A percentile compares a stretch with the other conserved stretches of the same genome.
Conservation (phyloP, 352 stramenopile species). For the Globisporangium spiculum region DNA sequence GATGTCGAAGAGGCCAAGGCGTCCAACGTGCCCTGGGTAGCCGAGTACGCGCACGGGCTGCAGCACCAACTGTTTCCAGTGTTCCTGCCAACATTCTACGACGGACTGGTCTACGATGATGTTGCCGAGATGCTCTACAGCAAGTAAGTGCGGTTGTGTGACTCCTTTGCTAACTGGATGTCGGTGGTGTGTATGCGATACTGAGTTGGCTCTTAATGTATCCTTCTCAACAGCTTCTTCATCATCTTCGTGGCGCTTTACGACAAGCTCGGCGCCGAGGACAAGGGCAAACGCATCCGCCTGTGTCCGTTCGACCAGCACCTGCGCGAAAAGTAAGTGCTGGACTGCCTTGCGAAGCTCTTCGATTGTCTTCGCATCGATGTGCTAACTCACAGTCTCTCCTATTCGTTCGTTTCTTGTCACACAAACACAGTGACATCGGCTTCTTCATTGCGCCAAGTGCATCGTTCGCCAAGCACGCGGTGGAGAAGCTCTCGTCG, state of each 20-base stretch:
- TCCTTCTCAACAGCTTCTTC: constrained; percentile 27
- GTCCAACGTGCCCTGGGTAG: constrained; percentile 48
- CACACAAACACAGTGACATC: constrained; percentile 27
- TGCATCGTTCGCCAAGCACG: constrained; percentile 38
- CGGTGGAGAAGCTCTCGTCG: constrained; percentile 31
- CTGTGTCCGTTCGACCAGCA: constrained; percentile 38
- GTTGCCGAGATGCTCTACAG: constrained; percentile 38
- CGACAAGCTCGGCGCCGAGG: constrained; percentile 26
- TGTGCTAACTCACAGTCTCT: neutral
- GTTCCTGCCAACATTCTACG: constrained; percentile 37
- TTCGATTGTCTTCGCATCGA: neutral
- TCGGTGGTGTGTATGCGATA: neutral
- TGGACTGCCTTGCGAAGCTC: constrained; percentile 1
- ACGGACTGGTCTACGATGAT: constrained; percentile 37
- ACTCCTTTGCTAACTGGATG: no score
- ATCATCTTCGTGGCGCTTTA: constrained; percentile 48
- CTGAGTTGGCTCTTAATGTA: neutral
- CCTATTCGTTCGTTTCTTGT: neutral
- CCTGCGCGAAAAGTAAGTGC: constrained; percentile 35
- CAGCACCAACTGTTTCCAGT: constrained; percentile 56
- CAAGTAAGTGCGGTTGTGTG: constrained; percentile 23
- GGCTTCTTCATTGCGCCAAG: constrained; percentile 51
- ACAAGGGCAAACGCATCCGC: constrained; percentile 25
- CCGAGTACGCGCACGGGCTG: constrained; percentile 49
- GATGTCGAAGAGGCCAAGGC: constrained; percentile 30